Evolutionary conservation across 2,329 filamentous ascomycete species (phyloP).

Genomic region (Claviceps cyperi): DNA sequence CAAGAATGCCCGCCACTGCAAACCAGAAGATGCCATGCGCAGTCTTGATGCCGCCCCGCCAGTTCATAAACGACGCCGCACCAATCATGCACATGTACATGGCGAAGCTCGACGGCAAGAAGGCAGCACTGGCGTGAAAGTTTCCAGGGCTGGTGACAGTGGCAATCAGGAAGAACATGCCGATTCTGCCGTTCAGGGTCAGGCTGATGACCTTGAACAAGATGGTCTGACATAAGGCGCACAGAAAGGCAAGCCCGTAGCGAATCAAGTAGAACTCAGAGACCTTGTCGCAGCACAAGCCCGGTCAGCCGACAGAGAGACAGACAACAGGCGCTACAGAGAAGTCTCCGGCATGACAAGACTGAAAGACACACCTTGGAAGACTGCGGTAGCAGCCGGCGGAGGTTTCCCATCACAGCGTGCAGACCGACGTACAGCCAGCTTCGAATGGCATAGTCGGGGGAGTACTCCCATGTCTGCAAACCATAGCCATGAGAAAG

Average conservation of each 20-base stretch:
- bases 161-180: constrained; percentile 67
- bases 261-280: constrained; percentile 82
- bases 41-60: constrained; percentile 64
- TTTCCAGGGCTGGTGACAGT: constrained; percentile 74
- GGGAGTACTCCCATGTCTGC: constrained; percentile 98
- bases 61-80: constrained; percentile 80
- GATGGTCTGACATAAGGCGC: constrained; percentile 68
- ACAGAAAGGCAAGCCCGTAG: constrained; percentile 56
- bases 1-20: constrained; percentile 67
- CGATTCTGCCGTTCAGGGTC: constrained; percentile 69
- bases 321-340: too few species aligned
- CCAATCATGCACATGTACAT: constrained; percentile 91
- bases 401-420: constrained; percentile 53
- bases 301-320: background rate
- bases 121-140: constrained; percentile 80
- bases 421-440: constrained; percentile 84
- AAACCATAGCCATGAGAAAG: constrained; percentile 82
- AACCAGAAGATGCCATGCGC: constrained; percentile 83
- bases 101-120: constrained; percentile 84
- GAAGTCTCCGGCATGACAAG: background rate
- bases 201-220: constrained; percentile 66
- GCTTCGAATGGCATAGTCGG: constrained; percentile 84
- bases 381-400: constrained; percentile 46
- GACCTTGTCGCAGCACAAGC: constrained; percentile 25
- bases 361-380: constrained; percentile 35